Evolutionary conservation across 768 basidiomycete genomes (phyloP).

Genomic region (Fomitopsis serialis): DNA sequence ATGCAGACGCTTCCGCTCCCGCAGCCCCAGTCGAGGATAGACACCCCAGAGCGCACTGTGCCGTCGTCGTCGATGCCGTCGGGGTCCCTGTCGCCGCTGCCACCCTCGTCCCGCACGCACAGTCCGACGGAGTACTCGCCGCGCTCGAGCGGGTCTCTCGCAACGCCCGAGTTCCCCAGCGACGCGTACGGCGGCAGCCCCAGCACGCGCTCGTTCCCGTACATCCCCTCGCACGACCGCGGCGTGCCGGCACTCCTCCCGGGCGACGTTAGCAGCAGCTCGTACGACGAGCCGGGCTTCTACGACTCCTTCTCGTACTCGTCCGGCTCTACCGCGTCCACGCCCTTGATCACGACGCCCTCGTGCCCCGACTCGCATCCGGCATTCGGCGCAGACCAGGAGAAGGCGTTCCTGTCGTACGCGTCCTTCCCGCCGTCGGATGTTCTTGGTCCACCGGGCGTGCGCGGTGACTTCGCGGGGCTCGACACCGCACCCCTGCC

Average conservation of each 20-base stretch:
- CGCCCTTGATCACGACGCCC: neutral
- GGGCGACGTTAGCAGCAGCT: neutral
- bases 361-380: neutral
- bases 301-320: neutral
- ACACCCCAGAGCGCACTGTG: constrained; percentile 2
- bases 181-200: neutral
- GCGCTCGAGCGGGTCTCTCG: neutral
- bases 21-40: constrained; percentile 7
- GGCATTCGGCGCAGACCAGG: neutral
- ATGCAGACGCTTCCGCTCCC: neutral
- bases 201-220: neutral
- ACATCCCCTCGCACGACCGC: neutral
- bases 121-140: neutral
- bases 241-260: neutral
- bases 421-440: neutral
- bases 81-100: neutral
- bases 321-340: neutral
- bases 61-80: neutral
- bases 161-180: neutral
- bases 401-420: neutral
- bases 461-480: neutral
- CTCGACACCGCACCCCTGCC: neutral
- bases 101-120: neutral
- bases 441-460: neutral
- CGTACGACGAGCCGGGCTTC: neutral